Conservation (phyloP, 768 basidiomycete genomes). For the Mycena vitilis region DNA sequence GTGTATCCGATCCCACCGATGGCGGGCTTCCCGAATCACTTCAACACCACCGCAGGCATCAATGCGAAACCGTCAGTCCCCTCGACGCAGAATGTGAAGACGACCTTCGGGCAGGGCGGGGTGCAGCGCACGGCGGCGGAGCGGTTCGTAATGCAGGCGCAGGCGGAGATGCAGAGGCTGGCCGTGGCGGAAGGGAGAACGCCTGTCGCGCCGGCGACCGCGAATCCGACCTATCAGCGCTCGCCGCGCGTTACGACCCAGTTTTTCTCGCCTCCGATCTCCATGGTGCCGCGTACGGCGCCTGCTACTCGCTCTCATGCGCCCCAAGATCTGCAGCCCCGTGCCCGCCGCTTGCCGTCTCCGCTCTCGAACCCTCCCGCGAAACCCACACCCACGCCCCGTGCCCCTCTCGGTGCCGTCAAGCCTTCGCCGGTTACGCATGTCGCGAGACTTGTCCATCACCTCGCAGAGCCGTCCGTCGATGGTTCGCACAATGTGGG, state of each 20-base stretch:
- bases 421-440: too few species aligned
- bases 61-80: neutral
- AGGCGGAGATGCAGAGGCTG: neutral
- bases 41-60: conserved; percentile 1
- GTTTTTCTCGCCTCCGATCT: neutral
- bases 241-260: neutral
- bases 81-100: neutral
- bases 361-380: neutral
- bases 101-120: neutral
- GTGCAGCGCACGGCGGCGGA: conserved; percentile 1
- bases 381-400: neutral
- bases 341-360: neutral
- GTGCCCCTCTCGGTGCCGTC: too few species aligned
- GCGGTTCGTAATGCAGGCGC: conserved; percentile 1
- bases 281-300: neutral
- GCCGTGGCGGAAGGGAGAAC: neutral
- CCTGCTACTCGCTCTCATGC: neutral
- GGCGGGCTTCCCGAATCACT: conserved; percentile 11
- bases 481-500: neutral
- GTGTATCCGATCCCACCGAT: neutral
- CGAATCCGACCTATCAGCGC: neutral
- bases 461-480: too few species aligned
- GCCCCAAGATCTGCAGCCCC: neutral
- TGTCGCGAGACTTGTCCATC: too few species aligned
- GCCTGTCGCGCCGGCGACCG: neutral